Evolutionary conservation across 1,139 yeast genomes (phyloP), one percentile per base, ranked within the genome.

Genomic region (Magnusiomyces tetraspermus): DNA sequence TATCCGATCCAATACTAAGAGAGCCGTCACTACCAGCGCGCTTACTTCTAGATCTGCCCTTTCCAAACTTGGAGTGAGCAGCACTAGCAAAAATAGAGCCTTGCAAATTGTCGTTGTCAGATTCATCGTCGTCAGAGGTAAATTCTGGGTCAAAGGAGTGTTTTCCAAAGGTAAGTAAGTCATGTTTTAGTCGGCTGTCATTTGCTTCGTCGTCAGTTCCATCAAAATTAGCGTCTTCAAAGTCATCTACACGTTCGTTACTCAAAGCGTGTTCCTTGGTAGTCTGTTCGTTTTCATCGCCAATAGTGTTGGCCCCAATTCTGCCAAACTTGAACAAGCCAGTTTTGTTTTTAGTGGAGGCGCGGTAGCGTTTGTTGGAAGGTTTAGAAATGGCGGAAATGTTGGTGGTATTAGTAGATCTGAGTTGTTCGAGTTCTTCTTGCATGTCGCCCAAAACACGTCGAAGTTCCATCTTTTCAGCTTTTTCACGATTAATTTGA

Each of bases 381-480:
- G 33, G 8, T 30, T 13, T 8, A 30, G 33, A 8, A n/a, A n/a
- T n/a, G n/a, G n/a, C n/a, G 33, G 33, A 30, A 8, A 30, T 8
- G 13, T 44, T 13, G 13, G 33, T 30, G 10, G 33, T 24, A 10
- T 31, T 10, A 30, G 17, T 26, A 37, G 36, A 24, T 30, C 36
- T 24, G 3, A 28, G 41, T 30, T 33, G 51, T 17, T 58, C 62
- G 24, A 60, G 51, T 48, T 63, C 64, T 17, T 58, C 61, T 47
- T 62, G 60, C 4, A 60, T 51, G 10, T 65, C 67, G 2, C 58
- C 26, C 17, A 63, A 53, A 44, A 56, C 57, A 1, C 67, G 61
- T 48, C 63, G 62, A 30, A 71, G 58, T 43, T 67, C 71, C 8
- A 61, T 48, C 57, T 69, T 68, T 51, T 69, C 73, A 17, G 61